Evolutionary conservation across 1,284 basidiomycete species (phyloP).

Genomic region (Hymenochaete sp.): DNA sequence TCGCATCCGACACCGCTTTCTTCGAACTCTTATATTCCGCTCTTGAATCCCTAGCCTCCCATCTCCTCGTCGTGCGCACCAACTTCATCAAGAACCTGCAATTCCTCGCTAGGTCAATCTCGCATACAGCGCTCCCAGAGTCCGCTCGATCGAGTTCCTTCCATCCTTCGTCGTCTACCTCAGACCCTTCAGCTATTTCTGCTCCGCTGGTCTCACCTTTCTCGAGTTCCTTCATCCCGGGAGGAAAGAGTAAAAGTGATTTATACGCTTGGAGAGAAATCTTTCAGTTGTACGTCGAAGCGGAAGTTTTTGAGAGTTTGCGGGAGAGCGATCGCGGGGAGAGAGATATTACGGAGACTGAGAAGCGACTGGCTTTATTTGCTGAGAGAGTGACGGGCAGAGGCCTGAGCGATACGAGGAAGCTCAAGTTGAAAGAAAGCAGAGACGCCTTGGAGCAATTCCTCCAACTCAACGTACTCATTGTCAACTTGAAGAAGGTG

Average conservation of each 20-base stretch:
- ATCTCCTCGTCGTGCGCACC: constrained; percentile 53
- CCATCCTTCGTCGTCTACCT: constrained; percentile 38
- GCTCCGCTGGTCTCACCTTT: constrained; percentile 16
- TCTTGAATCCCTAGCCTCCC: constrained; percentile 58
- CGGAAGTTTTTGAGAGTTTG: constrained; percentile 79
- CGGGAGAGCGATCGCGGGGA: constrained; percentile 73
- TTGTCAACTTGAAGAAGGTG: constrained; percentile 82
- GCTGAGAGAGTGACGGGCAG: constrained; percentile 56
- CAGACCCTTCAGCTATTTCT: constrained; percentile 32
- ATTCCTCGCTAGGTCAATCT: constrained; percentile 52
- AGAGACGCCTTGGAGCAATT: constrained; percentile 69
- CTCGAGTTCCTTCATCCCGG: constrained; percentile 18
- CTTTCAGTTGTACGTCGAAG: constrained; percentile 82
- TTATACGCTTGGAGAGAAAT: constrained; percentile 91
- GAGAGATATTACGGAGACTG: constrained; percentile 63
- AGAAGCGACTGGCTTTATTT: constrained; percentile 65
- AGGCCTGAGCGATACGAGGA: constrained; percentile 48
- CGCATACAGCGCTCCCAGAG: constrained; percentile 50
- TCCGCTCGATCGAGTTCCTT: constrained; percentile 37
- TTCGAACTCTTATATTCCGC: constrained; percentile 71
- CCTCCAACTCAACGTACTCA: constrained; percentile 70
- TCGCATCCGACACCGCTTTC: constrained; percentile 77
- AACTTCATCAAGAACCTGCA: constrained; percentile 59
- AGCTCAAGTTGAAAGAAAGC: constrained; percentile 58
- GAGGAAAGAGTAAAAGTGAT: constrained; percentile 48